A percentile compares a stretch with the other conserved stretches of the same genome.
These are phyloP conservation scores for Funneliformis mosseae DNA, from an alignment of 192 early-diverging fungal species.

Conservation along the genomic window DNA sequence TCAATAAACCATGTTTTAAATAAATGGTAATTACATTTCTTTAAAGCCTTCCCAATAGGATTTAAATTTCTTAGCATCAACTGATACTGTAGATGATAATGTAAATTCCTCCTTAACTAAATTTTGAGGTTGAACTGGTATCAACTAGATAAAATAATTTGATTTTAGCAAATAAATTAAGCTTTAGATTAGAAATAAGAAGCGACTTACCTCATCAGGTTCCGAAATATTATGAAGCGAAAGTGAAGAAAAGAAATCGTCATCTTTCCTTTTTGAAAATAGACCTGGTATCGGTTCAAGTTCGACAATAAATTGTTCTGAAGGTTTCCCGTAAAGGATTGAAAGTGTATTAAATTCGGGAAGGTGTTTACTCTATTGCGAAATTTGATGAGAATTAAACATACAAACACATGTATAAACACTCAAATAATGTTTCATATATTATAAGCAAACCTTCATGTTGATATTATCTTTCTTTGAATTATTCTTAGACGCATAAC, in stretches of 20 bases:
- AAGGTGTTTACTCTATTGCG: neutral
- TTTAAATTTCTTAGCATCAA: conserved; percentile 3
- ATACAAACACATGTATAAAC: neutral
- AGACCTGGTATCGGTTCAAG: neutral
- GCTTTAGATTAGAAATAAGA: neutral
- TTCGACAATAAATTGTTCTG: conserved; percentile 7
- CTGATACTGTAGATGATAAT: conserved; percentile 1
- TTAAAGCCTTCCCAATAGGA: neutral
- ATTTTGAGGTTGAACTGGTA: neutral
- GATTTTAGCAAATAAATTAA: neutral
- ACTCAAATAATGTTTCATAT: neutral
- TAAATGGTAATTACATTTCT: neutral
- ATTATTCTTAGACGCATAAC: neutral
- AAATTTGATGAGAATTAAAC: neutral
- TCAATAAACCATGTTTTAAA: neutral
- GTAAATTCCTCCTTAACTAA: neutral
- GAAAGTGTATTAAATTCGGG: conserved; percentile 1
- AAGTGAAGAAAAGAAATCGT: neutral
- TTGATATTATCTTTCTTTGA: neutral
- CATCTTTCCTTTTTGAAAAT: neutral
- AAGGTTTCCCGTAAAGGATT: conserved; percentile 6
- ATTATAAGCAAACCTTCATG: neutral
- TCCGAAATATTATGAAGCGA: neutral
- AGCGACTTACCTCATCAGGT: neutral
- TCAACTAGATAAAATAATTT: neutral